Percentiles rank a stretch among this genome's conserved stretches.
These are phyloP conservation scores for Salix exigua DNA, from an alignment of 345 rosid genomes.

Conservation along the genomic window DNA sequence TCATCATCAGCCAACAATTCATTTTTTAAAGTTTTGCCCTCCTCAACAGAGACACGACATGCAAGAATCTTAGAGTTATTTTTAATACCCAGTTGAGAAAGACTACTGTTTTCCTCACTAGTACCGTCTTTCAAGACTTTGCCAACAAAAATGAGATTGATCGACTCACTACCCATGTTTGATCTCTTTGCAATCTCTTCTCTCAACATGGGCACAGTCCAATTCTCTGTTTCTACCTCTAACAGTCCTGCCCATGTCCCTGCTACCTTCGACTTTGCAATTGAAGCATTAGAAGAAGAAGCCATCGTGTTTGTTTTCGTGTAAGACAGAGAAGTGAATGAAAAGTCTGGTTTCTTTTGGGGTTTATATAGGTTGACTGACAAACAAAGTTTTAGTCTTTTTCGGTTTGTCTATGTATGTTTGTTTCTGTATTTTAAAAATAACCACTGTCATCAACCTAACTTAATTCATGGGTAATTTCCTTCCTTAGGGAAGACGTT, in stretches of 20 bases:
- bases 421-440: too few relatives aligned
- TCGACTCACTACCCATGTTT: conserved; percentile 38
- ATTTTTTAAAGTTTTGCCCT: conserved; percentile 52
- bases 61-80: conserved; percentile 76
- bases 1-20: conserved; percentile 76
- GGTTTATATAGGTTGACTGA: background rate
- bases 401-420: background rate
- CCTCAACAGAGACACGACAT: conserved; percentile 54
- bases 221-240: conserved; percentile 69
- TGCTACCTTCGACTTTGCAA: conserved; percentile 78
- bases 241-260: conserved; percentile 79
- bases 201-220: conserved; percentile 75
- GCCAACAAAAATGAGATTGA: conserved; percentile 77
- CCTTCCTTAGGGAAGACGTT: too few relatives aligned
- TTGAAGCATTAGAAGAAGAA: conserved; percentile 8
- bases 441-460: too few relatives aligned
- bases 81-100: conserved; percentile 57
- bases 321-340: background rate
- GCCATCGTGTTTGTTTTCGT: background rate
- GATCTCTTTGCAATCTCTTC: conserved; percentile 75
- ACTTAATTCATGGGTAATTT: too few relatives aligned
- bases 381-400: background rate
- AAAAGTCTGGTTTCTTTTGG: background rate
- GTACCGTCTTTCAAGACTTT: conserved; percentile 64
- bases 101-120: conserved; percentile 33